Percentiles rank a stretch among this genome's conserved stretches.
phyloP scores from a whole-genome alignment of 75 land plant species.

The Pinus albicaulis region DNA sequence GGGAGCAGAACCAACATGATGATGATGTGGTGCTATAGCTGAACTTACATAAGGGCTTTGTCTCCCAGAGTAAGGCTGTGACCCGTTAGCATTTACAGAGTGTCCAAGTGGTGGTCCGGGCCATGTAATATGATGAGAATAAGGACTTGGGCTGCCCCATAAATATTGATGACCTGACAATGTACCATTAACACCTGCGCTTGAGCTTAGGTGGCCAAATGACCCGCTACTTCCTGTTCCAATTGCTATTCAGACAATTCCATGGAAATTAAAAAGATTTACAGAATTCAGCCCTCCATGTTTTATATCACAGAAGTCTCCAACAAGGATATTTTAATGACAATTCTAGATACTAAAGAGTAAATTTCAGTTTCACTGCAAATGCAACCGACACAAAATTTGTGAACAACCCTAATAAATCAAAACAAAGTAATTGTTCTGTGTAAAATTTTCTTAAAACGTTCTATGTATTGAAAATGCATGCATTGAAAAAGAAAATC shows the following conservation, averaged over 20 bases:
- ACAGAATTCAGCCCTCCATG: too few relatives aligned
- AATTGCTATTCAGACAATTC: neutral
- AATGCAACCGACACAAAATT: neutral
- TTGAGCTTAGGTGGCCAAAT: constrained; percentile 24
- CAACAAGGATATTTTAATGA: too few relatives aligned
- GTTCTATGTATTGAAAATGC: neutral
- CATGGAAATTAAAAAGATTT: neutral
- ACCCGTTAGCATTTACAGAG: constrained; percentile 28
- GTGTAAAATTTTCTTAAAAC: neutral
- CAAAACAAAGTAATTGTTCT: neutral
- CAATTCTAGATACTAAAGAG: neutral
- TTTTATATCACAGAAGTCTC: too few relatives aligned
- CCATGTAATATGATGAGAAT: constrained; percentile 44
- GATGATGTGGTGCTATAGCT: constrained; percentile 21
- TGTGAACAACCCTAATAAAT: neutral
- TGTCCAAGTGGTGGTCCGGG: constrained; percentile 29
- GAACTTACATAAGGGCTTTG: constrained; percentile 31
- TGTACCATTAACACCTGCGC: constrained; percentile 43
- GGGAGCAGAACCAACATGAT: constrained; percentile 82
- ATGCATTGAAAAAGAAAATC: neutral
- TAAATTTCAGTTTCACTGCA: neutral
- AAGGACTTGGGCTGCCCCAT: constrained; percentile 80
- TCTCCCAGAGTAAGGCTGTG: constrained; percentile 30
- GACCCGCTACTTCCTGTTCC: constrained; percentile 10
- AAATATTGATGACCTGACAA: constrained; percentile 76